phyloP scores from a whole-genome alignment of 352 stramenopile species.

The Globisporangium solare region DNA sequence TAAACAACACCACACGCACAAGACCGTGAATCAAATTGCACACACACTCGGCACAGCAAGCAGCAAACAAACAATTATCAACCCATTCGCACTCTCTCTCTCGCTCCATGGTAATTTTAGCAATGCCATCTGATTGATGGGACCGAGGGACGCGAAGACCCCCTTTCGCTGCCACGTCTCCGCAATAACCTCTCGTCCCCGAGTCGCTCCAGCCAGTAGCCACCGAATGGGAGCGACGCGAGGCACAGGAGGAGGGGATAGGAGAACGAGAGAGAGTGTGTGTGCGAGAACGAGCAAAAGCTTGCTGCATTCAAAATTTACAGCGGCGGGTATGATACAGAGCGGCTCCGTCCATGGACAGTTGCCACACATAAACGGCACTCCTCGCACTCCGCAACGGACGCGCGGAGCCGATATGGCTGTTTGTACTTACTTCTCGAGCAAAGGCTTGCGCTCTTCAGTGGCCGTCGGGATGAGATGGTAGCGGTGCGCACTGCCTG shows the following conservation, averaged over 20 bases:
- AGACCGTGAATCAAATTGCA: slow-evolving; percentile 8
- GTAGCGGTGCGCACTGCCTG: slow-evolving; percentile 28
- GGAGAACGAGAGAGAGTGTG: not conserved
- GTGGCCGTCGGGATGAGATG: slow-evolving; percentile 33
- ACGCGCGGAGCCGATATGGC: too few species aligned
- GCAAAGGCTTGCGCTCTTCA: slow-evolving; percentile 62
- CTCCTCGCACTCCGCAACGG: too few species aligned
- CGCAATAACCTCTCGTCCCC: not conserved
- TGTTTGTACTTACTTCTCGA: slow-evolving; percentile 33
- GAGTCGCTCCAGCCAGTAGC: not conserved
- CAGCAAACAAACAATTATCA: not conserved
- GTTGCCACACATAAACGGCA: not conserved
- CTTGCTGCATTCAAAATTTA: slow-evolving; percentile 6
- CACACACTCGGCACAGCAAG: not conserved
- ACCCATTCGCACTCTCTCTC: not conserved
- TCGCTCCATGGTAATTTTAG: not conserved
- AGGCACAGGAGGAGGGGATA: not conserved
- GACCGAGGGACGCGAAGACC: not conserved
- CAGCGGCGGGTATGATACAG: too few species aligned
- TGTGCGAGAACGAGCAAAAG: not conserved
- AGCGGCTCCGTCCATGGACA: too few species aligned
- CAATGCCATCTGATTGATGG: slow-evolving; percentile 7
- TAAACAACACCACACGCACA: slow-evolving; percentile 8
- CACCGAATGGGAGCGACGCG: not conserved
- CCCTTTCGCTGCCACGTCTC: not conserved